These are phyloP conservation scores for Misopates orontium DNA, from an alignment of 257 asterid species.

Conservation along the genomic window DNA sequence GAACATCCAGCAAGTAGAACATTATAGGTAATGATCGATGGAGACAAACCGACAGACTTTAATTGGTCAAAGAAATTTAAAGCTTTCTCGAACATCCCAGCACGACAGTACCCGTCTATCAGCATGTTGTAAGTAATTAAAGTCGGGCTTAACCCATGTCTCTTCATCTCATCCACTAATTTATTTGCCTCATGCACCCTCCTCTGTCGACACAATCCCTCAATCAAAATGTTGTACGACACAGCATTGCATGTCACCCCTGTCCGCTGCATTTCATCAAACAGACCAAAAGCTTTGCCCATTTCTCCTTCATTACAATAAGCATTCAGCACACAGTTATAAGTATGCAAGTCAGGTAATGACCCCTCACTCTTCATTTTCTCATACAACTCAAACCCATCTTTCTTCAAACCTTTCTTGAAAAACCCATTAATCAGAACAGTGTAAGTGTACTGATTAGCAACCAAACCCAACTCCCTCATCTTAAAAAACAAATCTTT, in stretches of 20 bases:
- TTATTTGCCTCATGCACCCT: conserved; percentile 45
- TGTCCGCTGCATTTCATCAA: conserved; percentile 59
- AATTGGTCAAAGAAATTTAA: conserved; percentile 45
- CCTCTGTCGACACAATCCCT: conserved; percentile 56
- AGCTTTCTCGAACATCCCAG: conserved; percentile 54
- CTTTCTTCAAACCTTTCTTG: conserved; percentile 49
- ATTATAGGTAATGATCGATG: conserved; percentile 63
- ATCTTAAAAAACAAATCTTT: conserved; percentile 47
- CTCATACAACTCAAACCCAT: conserved; percentile 65
- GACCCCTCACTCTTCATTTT: conserved; percentile 60
- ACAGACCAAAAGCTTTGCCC: conserved; percentile 45
- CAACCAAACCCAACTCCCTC: conserved; percentile 51
- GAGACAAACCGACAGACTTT: conserved; percentile 55
- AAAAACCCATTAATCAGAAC: conserved; percentile 64
- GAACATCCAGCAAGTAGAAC: conserved; percentile 55
- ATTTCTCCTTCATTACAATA: conserved; percentile 46
- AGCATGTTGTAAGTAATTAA: conserved; percentile 62
- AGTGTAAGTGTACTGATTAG: conserved; percentile 70
- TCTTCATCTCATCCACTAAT: conserved; percentile 57
- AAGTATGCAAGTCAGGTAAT: conserved; percentile 60
- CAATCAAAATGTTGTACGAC: conserved; percentile 65
- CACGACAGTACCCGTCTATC: conserved; percentile 56
- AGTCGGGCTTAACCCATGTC: conserved; percentile 51
- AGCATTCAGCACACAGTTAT: conserved; percentile 50
- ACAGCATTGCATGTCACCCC: conserved; percentile 60